Conservation (phyloP, 1,284 basidiomycete species). For the Sporisorium graminicola region DNA sequence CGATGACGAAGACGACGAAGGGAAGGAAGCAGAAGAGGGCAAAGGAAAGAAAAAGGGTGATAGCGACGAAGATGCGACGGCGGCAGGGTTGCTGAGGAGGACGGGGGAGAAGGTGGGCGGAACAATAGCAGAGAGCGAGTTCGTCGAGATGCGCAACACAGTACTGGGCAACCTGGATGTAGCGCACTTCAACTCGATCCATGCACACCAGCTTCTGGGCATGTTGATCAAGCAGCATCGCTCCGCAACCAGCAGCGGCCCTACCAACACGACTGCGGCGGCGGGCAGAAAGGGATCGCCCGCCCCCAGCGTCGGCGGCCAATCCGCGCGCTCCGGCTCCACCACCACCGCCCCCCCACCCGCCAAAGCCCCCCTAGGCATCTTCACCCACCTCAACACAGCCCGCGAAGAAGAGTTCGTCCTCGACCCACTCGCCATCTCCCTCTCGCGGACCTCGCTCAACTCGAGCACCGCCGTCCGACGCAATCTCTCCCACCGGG, state of each 20-base stretch:
- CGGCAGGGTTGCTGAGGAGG: conserved; percentile 11
- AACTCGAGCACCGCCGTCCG: conserved; percentile 17
- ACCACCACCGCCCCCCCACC: neutral
- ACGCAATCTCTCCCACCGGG: neutral
- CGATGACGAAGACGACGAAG: neutral
- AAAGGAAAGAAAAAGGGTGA: neutral
- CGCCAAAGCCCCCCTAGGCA: conserved; percentile 21
- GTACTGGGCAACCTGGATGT: conserved; percentile 54
- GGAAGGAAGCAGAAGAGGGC: neutral
- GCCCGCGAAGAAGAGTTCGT: conserved; percentile 41
- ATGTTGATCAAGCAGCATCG: conserved; percentile 55
- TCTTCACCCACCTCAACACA: conserved; percentile 32
- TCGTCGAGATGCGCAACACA: conserved; percentile 45
- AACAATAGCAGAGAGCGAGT: conserved; percentile 56
- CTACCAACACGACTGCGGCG: neutral
- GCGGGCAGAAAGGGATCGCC: conserved; percentile 31
- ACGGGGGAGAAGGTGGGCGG: conserved; percentile 24
- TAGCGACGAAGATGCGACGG: neutral
- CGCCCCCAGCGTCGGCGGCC: conserved; percentile 25
- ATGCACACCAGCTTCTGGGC: conserved; percentile 57
- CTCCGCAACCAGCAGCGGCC: neutral
- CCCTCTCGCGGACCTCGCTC: conserved; percentile 29
- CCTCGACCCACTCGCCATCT: conserved; percentile 42
- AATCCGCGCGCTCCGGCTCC: conserved; percentile 22
- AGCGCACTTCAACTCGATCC: conserved; percentile 59